phyloP scores from a whole-genome alignment of 768 basidiomycete genomes.

The Mycena crocata region DNA sequence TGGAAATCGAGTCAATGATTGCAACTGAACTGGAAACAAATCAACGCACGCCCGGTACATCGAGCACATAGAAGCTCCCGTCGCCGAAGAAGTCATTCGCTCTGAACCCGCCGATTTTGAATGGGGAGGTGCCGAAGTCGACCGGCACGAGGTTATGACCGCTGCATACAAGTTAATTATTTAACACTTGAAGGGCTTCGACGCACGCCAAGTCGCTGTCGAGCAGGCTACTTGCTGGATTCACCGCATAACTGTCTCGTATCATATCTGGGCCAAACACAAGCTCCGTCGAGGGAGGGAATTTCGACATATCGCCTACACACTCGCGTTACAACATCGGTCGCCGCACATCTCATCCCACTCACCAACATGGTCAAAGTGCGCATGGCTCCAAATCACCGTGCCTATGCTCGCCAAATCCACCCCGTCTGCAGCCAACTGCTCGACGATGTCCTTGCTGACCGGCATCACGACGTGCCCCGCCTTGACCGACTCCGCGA shows the following conservation, averaged over 20 bases:
- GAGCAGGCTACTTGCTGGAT: conserved; percentile 26
- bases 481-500: conserved; percentile 7
- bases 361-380: conserved; percentile 37
- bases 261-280: conserved; percentile 30
- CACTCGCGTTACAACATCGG: too few relatives aligned
- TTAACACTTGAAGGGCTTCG: too few relatives aligned
- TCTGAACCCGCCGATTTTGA: conserved; percentile 33
- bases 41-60: conserved; percentile 33
- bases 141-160: conserved; percentile 32
- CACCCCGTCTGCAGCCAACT: conserved; percentile 28
- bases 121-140: conserved; percentile 20
- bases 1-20: not conserved
- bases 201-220: conserved; percentile 35
- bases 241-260: not conserved
- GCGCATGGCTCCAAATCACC: conserved; percentile 38
- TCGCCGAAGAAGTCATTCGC: conserved; percentile 39
- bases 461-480: conserved; percentile 13
- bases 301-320: conserved; percentile 38
- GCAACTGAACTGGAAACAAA: not conserved
- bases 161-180: conserved; percentile 11
- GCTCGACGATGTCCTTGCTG: conserved; percentile 27
- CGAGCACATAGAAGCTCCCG: conserved; percentile 39
- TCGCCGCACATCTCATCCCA: not conserved
- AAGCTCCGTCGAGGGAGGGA: conserved; percentile 31
- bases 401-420: conserved; percentile 26